Base-by-base conservation (phyloP, 805 yeast genomes). In the Tetrapisispora fleetii region DNA sequence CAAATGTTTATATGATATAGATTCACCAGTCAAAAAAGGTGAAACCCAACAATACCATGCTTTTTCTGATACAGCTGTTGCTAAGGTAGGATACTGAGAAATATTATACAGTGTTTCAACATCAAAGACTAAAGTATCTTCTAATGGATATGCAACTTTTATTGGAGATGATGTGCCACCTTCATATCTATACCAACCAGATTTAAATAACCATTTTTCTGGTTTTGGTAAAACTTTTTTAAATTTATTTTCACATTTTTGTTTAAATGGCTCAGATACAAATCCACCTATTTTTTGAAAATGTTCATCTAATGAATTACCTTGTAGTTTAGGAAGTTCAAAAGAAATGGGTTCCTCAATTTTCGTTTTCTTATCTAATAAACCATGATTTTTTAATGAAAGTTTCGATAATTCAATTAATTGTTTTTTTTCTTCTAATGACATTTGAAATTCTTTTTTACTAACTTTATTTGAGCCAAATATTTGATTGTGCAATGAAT, bases 41-140 rank as follows among this genome's bases (percentile, higher is more conserved):
- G 96, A 88, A 9, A 88, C 81, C 99, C 99, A 93, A 0, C 82
- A 80, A 60, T 90, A 93, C 95, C 97, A 89, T 0, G 96, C 95
- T 10, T 74, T 70, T 0, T 73, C 62, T 0, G 96, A 80, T 1
- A 75, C 81, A 11, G 96, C 95, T 0, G 85, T 77, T 1, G 96
- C 96, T 65, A 93, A 61, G 0, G 85, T 78, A 0, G 98, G 82
- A 60, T 79, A 90, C 3, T 75, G 76, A 0, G 93, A 78, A 1
- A 79, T 65, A 54, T 86, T 82, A 66, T 88, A 90, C 58, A 90
- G 62, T 0, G 83, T 86, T 63, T 93, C 99, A 11, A 87, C 90
- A 65, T 93, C 99, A 63, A 91, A 91, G 0, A 85, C 89, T 13
- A 93, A 59, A 2, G 77, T 79, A 39, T 80, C 74, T 49, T 86